Evolutionary conservation across 2,329 filamentous ascomycete genomes (phyloP), one percentile per base, ranked within the genome.

Genomic region (Rutstroemia sp.): DNA sequence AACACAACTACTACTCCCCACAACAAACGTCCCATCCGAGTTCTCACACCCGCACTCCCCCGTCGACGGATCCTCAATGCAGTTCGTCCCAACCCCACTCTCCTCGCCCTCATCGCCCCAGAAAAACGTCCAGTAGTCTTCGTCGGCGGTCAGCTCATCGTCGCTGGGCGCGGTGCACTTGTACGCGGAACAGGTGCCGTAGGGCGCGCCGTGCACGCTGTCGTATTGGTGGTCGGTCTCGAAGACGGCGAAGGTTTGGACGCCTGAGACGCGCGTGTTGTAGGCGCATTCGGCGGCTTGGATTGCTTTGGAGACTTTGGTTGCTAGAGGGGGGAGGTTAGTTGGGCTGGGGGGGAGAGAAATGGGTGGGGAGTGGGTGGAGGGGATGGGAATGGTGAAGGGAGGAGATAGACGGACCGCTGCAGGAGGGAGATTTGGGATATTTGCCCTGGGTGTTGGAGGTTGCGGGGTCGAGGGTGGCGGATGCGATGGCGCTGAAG

Each of bases 211-310:
- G 38, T 55, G 37, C 2, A 14, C 2, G 2, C 2, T 8, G 5
- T 50, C 53, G 21, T 50, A 50, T 42, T 49, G 8, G 14, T 55
- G 34, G 2, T 50, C 47, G n/a, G 12, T 10, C 4, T 42, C 0
- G 46, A 55, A 55, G 46, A 55, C 53, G 46, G 53, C 53, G 17
- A 55, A 55, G 46, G 53, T 55, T 44, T 55, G 47, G 0, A 17
- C 14, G 2, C 45, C 38, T 23, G 38, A 5, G 17, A 44, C 38
- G 4, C 53, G 53, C 2, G 47, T 54, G 30, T 54, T 54, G 51
- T 54, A 21, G 4, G 53, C 37, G 19, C 53, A 55, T 25, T 55
- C 53, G 27, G 46, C 53, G 46, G 53, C 53, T 50, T 55, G 53
- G 25, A 55, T 55, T 4, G 47, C 38, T 1, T 19, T 16, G 25